Evolutionary conservation across 1,139 yeast species (phyloP), one percentile per base, ranked within the genome.

Genomic region (Suhomyces bokatorum): DNA sequence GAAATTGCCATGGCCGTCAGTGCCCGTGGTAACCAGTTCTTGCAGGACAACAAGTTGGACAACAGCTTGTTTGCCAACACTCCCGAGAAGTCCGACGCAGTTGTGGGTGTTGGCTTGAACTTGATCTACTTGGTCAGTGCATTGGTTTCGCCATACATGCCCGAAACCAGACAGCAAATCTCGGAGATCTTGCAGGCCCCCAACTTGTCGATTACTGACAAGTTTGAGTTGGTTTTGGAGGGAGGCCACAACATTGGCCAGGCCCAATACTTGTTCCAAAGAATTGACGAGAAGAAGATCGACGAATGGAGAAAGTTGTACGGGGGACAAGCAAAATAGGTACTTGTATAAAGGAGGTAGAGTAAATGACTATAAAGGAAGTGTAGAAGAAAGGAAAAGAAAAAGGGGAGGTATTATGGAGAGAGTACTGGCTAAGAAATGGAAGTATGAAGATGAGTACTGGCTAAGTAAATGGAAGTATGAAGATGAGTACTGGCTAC

Each of bases 31-130:
- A 93, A 93, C 69, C 87, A 78, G 66, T 95, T 91, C 75, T 78
- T 93, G 64, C 99, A 93, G 72, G 98, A 91, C 44, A 90, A 91
- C 74, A 91, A 90, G 70, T 78, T 93, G 59, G 98, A 91, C 68
- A 93, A 93, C 75, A 76, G 87, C 24, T 76, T 91, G 56, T 88
- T 83, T 66, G 80, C 82, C 47, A 81, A 88, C 60, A 66, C 69
- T 43, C 96, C 97, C 31, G 87, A 78, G 33, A 83, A 81, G 62
- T 81, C 96, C 15, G 97, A 91, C 62, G 96, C 97, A 1, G 96
- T 93, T 43, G 87, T 93, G 43, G 96, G 87, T 50, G 87, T 89
- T 45, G 98, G 96, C 45, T 75, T 93, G 67, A 93, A 93, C 69
- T 76, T 93, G 63, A 82, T 91, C 43, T 91, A 90, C 69, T 71